phyloP scores from a whole-genome alignment of 805 yeast genomes.

The Wickerhamiella parazyma region DNA sequence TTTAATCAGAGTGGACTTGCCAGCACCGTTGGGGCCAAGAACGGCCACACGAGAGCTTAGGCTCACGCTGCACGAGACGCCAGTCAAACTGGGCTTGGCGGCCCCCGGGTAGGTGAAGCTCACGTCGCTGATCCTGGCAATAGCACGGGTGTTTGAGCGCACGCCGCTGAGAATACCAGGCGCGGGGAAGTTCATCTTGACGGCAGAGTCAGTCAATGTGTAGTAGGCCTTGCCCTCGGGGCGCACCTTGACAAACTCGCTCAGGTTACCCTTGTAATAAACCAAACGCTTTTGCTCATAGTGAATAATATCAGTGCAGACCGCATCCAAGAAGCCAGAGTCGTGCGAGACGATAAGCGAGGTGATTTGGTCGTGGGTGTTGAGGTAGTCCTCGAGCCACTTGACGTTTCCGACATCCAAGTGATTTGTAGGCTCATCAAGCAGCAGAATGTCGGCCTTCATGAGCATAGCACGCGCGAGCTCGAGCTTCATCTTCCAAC shows the following conservation, averaged over 20 bases:
- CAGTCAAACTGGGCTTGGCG: conserved; percentile 58
- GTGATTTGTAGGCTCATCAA: conserved; percentile 98
- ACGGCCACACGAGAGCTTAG: conserved; percentile 95
- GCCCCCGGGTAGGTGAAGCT: conserved; percentile 87
- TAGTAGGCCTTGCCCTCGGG: conserved; percentile 97
- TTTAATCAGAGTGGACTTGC: conserved; percentile 91
- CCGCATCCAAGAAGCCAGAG: conserved; percentile 88
- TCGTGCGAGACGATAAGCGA: conserved; percentile 95
- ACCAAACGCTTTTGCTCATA: conserved; percentile 90
- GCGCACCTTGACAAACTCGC: conserved; percentile 77
- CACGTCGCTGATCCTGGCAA: conserved; percentile 73
- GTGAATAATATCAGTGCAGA: conserved; percentile 93
- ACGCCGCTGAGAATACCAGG: conserved; percentile 98
- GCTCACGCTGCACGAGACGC: conserved; percentile 83
- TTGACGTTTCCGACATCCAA: conserved; percentile 86
- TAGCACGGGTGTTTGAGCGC: conserved; percentile 85
- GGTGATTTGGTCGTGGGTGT: conserved; percentile 73
- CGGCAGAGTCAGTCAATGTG: conserved; percentile 81
- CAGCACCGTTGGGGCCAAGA: conserved; percentile 97
- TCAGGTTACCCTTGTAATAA: conserved; percentile 90
- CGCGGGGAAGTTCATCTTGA: conserved; percentile 96
- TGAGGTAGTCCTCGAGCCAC: conserved; percentile 85
- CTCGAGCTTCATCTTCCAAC: conserved; percentile 98
- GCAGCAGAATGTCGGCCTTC: conserved; percentile 86
- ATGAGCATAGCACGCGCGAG: conserved; percentile 97